phyloP scores from a whole-genome alignment of 768 basidiomycete genomes.

The Tubosaeta sp. region DNA sequence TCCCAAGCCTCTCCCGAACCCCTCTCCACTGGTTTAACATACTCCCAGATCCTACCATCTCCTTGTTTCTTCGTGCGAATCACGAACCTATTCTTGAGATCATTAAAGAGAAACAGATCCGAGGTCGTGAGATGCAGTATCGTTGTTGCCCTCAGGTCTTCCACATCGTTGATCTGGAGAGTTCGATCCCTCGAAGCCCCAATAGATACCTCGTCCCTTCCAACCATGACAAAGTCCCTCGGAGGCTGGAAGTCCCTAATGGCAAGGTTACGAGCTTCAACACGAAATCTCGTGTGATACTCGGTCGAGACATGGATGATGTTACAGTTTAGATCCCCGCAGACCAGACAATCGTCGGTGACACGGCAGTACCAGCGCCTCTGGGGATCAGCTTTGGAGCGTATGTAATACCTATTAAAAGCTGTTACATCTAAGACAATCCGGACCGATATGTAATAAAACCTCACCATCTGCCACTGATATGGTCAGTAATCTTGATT shows the following conservation, averaged over 20 bases:
- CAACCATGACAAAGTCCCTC: not conserved
- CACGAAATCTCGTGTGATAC: not conserved
- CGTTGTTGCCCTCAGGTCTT: not conserved
- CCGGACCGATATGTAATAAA: not conserved
- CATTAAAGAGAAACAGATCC: not conserved
- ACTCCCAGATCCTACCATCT: not conserved
- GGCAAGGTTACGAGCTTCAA: not conserved
- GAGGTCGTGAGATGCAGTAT: not conserved
- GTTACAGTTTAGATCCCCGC: not conserved
- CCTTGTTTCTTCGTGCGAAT: not conserved
- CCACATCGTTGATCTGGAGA: not conserved
- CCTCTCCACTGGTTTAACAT: not conserved
- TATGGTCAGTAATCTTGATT: not conserved
- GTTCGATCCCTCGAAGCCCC: not conserved
- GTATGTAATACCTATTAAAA: not conserved
- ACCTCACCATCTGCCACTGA: constrained; percentile 2
- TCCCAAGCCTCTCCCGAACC: not conserved
- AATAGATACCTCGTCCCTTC: not conserved
- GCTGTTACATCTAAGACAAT: not conserved
- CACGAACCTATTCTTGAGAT: not conserved
- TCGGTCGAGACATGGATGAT: constrained; percentile 3
- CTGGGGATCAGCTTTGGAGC: not conserved
- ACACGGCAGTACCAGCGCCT: constrained; percentile 2
- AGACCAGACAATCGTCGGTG: not conserved
- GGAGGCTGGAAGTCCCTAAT: not conserved